Base-by-base conservation (phyloP, 2,329 filamentous ascomycete genomes). In the Teratosphaeria destructans region DNA sequence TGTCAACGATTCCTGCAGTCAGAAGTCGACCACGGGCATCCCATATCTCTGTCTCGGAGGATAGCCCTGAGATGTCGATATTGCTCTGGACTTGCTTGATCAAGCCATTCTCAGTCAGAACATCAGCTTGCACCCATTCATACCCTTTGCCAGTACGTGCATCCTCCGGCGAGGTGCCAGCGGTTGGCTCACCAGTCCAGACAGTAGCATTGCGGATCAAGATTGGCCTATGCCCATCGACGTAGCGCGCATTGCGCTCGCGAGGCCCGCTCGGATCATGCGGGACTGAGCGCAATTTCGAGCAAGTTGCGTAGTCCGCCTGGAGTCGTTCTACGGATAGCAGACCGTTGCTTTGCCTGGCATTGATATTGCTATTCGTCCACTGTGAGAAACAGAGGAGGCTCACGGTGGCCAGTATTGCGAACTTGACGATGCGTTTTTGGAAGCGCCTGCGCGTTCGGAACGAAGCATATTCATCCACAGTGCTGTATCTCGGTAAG, bases 1-100 rank as follows among this genome's bases (percentile, higher is more conserved):
- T 88, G 67, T 89, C 86, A 55, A 89, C 82, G 65, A 89, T 84
- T 16, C 86, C 86, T 7, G 79, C 78, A 0, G 86, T 89, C 23
- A 89, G 74, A 59, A 79, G 82, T 3, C 83, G 79, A 1, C 86
- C 85, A 29, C 78, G 70, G 4, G 83, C 85, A 58, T 88, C 77
- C 68, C 79, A 85, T 8, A 85, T 66, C 4, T 80, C 63, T 0
- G 76, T 78, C 55, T 81, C 76, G 2, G 77, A 66, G 0, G 72
- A 70, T 3, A 69, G 66, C 7, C 70, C 59, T 0, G 74, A 69
- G 54, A 85, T 82, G 34, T 73, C 70, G 3, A 71, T 58, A 35
- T 74, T 75, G 12, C 16, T 43, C 16, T n/a, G 12, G 10, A 87
- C 81, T 19, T 74, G 74, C 64, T 80, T 76, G 65, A 88, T 85